Evolutionary conservation across 2,329 filamentous ascomycete species (phyloP).

Genomic region (Penicillium sp.): DNA sequence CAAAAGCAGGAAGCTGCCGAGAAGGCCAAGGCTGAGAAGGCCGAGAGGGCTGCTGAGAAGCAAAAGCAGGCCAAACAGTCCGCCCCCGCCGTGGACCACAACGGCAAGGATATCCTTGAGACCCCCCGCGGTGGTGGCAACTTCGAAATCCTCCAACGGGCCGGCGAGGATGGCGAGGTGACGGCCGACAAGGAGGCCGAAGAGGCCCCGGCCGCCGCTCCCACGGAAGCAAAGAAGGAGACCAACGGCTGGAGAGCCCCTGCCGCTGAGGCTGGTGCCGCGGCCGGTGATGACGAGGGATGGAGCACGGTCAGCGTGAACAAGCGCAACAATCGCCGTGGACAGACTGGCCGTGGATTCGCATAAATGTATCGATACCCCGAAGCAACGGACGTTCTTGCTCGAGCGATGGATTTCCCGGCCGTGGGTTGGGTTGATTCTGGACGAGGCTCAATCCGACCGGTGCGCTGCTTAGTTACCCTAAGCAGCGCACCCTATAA

Average conservation of each 20-base stretch:
- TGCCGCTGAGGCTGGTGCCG: constrained; percentile 25
- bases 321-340: constrained; percentile 45
- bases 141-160: constrained; percentile 55
- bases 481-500: not conserved
- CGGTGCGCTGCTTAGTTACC: not conserved
- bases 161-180: constrained; percentile 47
- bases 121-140: constrained; percentile 46
- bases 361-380: constrained; percentile 41
- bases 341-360: constrained; percentile 37
- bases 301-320: constrained; percentile 49
- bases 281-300: constrained; percentile 43
- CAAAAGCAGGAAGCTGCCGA: constrained; percentile 86
- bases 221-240: constrained; percentile 54
- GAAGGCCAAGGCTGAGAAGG: constrained; percentile 70
- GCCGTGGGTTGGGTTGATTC: constrained; percentile 8
- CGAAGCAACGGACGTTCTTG: constrained; percentile 19
- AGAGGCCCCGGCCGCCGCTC: constrained; percentile 42
- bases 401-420: constrained; percentile 11
- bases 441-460: constrained; percentile 5
- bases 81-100: constrained; percentile 35
- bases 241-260: constrained; percentile 44
- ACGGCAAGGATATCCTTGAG: constrained; percentile 41
- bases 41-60: constrained; percentile 62
- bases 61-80: constrained; percentile 43
- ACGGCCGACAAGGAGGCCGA: constrained; percentile 51